Evolutionary conservation across 2,329 filamentous ascomycete genomes (phyloP), one percentile per base, ranked within the genome.

Genomic region (Fusarium poae): DNA sequence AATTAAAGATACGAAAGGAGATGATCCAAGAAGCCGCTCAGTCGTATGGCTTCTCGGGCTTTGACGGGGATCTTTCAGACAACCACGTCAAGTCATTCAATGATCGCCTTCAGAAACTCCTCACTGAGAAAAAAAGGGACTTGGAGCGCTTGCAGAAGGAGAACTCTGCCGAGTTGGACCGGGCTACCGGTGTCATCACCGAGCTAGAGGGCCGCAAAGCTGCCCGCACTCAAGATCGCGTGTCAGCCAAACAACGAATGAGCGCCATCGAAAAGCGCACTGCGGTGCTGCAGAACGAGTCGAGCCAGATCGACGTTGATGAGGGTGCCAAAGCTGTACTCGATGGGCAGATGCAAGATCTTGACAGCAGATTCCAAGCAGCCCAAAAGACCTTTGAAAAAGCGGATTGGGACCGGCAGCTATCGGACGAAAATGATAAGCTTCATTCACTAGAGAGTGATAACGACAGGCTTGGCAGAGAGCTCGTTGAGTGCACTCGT

Each of bases 261-360:
- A 82, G 83, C 1, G 80, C 84, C 8, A 94, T 96, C 70, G 93
- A 97, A 62, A 89, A 86, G 74, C 91, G 91, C 55, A 88, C 90
- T 9, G 80, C 80, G 5, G 80, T 82, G 1, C 83, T 94, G 34
- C 92, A 97, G 75, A 85, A 82, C 46, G 88, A 91, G 32, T 83
- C 93, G 32, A 86, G 91, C 72, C 83, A 84, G n/a, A 90, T 99
- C 57, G 86, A 91, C 35, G 86, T 94, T 30, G 95, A 99, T 72
- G 95, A 98, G 80, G 94, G 94, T 5, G 88, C 88, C 32, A 92
- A 93, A 77, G 91, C 92, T 27, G 84, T 92, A 5, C 84, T 97
- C 9, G 91, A 96, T 72, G 87, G 89, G 18, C 90, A 91, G 54
- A 86, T 92, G 49, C 86, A 88, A 37, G 92, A 96, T 39, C 84